Evolutionary conservation across 805 yeast genomes (phyloP), one percentile per base, ranked within the genome.

Genomic region (Komagataella pastoris): DNA sequence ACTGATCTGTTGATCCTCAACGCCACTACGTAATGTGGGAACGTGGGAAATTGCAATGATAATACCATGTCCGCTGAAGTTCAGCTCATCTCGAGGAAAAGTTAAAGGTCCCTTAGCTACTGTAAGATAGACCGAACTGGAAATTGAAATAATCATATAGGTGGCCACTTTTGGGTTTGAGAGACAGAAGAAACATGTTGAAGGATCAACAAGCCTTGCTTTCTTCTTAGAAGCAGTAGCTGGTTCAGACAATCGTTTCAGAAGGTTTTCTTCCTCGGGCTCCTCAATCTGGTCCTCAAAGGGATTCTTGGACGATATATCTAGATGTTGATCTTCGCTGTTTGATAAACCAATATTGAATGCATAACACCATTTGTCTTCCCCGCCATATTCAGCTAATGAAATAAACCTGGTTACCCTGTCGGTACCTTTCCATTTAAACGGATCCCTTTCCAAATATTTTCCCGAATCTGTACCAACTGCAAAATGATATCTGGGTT

Each of bases 101-200:
- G 86, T 77, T 17, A 89, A 65, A 0, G 97, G 97, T 0, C 97
- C 97, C 60, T 85, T 88, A 0, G 96, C 95, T 14, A 82, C 72
- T 0, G 97, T 83, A 53, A 89, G 50, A 61, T 88, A 89, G 0
- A 80, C 67, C 48, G 71, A 69, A 10, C 75, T 74, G 0, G 87
- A 91, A 50, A 90, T 83, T 0, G 93, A 77, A 0, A 88, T 73
- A 10, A 89, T 78, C 84, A 90, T 80, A 63, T 88, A 95, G 2
- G 85, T 72, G 56, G 84, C 90, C 6, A 85, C 73, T 12, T 81
- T 75, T 0, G 95, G 85, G 59, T 87, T 88, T 1, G 91, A 79
- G 17, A 89, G 73, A 62, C 97, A 89, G 60, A 89, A 87, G 65
- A 86, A 89, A 61, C 97, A 89, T 47, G 70, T 66, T 12, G 69